A percentile compares a stretch with the other conserved stretches of the same genome.
Conservation (phyloP, 1,284 basidiomycete genomes). For the Irpex sp. region DNA sequence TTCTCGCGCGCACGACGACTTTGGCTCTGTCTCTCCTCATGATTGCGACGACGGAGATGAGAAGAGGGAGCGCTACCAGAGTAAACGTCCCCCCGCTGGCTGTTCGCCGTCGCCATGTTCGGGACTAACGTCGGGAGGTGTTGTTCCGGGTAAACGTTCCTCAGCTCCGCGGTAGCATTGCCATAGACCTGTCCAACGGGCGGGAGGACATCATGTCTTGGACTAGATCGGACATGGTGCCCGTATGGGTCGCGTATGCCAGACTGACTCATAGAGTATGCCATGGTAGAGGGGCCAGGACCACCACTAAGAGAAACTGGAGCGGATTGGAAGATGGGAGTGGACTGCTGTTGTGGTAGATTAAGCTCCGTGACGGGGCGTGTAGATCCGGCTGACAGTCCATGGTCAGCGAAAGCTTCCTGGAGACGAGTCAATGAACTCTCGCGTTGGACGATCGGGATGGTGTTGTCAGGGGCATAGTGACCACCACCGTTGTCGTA, state of each 20-base stretch:
- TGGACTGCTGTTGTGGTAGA: constrained; percentile 13
- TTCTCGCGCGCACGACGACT: neutral
- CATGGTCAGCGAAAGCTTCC: constrained; percentile 25
- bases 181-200: constrained; percentile 1
- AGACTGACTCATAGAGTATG: constrained; percentile 15
- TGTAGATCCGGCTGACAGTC: constrained; percentile 8
- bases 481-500: constrained; percentile 2
- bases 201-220: neutral
- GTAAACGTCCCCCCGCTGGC: constrained; percentile 9
- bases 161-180: constrained; percentile 3
- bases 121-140: constrained; percentile 15
- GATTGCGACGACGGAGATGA: too few relatives aligned
- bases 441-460: constrained; percentile 27
- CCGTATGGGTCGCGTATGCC: constrained; percentile 1
- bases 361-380: constrained; percentile 21
- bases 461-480: constrained; percentile 17
- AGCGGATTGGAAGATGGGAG: too few relatives aligned
- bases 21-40: too few relatives aligned
- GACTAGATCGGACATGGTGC: too few relatives aligned
- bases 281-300: neutral
- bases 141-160: constrained; percentile 7
- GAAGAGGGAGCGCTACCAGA: too few relatives aligned
- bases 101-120: constrained; percentile 9
- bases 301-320: too few relatives aligned
- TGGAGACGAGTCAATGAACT: constrained; percentile 24